These are phyloP conservation scores for Phytophthora palmivora DNA, from an alignment of 352 stramenopile species.

Conservation along the genomic window DNA sequence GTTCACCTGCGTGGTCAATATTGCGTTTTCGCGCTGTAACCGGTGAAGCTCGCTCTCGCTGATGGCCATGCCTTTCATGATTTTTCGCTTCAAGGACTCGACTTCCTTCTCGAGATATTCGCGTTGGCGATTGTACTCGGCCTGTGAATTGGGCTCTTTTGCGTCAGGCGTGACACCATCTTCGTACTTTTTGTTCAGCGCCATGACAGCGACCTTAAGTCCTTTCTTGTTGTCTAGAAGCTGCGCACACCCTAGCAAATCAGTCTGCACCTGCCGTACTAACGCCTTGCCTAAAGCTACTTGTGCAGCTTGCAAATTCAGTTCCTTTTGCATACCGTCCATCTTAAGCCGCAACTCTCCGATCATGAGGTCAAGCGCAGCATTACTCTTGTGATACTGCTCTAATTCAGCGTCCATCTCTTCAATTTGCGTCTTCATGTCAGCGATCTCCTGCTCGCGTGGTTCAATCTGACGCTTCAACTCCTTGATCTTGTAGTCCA, in stretches of 20 bases:
- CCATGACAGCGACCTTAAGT: conserved; percentile 81
- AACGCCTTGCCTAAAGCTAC: conserved; percentile 70
- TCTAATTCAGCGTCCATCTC: conserved; percentile 96
- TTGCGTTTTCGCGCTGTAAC: conserved; percentile 82
- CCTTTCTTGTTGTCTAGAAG: conserved; percentile 82
- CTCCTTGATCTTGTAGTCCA: conserved; percentile 98
- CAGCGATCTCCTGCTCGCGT: conserved; percentile 93
- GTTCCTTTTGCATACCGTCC: conserved; percentile 91
- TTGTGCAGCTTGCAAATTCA: conserved; percentile 71
- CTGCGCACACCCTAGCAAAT: conserved; percentile 76
- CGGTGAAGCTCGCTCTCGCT: conserved; percentile 84
- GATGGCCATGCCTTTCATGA: conserved; percentile 88
- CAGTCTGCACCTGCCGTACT: conserved; percentile 80
- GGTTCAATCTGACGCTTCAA: conserved; percentile 97
- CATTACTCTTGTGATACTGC: conserved; percentile 96
- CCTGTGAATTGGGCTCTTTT: conserved; percentile 91
- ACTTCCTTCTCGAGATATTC: conserved; percentile 93
- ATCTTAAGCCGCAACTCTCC: conserved; percentile 94
- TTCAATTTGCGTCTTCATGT: conserved; percentile 96
- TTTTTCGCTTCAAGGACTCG: conserved; percentile 90
- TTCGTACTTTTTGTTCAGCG: conserved; percentile 88
- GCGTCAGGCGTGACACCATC: conserved; percentile 70
- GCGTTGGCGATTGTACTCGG: conserved; percentile 92
- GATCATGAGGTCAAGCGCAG: conserved; percentile 94
- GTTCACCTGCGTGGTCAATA: conserved; percentile 86